phyloP scores from a whole-genome alignment of 2,329 filamentous ascomycete species.

The Cordyceps pruinosa region DNA sequence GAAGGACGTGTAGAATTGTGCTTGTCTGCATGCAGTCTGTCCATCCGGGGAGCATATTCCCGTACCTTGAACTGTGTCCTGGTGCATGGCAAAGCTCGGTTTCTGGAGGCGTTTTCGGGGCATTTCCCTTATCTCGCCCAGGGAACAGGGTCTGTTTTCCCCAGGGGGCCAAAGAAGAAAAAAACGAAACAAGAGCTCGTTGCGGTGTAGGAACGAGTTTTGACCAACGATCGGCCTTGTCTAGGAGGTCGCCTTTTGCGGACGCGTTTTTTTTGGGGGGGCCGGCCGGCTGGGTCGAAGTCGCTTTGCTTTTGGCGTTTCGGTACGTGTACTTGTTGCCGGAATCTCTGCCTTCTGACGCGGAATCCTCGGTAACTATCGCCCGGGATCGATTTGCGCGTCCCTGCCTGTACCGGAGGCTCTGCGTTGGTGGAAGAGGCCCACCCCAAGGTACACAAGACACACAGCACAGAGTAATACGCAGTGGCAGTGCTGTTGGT shows the following conservation, averaged over 20 bases:
- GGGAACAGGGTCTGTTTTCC: neutral
- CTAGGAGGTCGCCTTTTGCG: neutral
- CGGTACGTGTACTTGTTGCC: too few species aligned
- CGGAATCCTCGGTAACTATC: neutral
- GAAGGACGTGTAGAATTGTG: neutral
- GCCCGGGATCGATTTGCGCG: neutral
- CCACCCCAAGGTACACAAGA: neutral
- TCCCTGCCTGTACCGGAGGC: neutral
- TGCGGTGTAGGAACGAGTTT: conserved; percentile 3
- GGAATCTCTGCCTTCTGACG: too few species aligned
- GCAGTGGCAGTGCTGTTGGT: neutral
- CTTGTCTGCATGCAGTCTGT: neutral
- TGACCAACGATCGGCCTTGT: neutral
- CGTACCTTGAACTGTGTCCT: conserved; percentile 21
- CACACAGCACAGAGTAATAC: neutral
- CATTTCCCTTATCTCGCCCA: conserved; percentile 18
- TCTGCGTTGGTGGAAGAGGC: neutral
- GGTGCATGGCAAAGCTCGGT: conserved; percentile 30
- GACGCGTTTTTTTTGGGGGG: neutral
- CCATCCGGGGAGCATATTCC: neutral
- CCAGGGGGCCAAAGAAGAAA: too few species aligned
- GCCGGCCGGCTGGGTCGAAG: too few species aligned
- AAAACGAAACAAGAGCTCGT: too few species aligned
- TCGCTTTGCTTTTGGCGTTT: too few species aligned
- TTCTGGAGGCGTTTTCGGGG: conserved; percentile 26